Conservation (phyloP, 148 eudicot species). For the Nepenthes gracilis region DNA sequence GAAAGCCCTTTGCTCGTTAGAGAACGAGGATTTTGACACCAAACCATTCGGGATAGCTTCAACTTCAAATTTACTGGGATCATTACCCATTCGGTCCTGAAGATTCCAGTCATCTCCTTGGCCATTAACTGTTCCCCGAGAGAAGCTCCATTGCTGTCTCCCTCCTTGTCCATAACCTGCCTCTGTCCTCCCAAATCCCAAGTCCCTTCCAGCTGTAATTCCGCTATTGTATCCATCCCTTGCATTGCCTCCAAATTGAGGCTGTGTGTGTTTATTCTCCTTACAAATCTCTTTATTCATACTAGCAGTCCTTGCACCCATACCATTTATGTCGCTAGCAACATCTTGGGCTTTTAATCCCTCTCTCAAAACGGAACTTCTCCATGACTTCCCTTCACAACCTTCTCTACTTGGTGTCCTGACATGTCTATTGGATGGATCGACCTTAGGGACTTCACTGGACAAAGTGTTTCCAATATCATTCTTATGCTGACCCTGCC, state of each 20-base stretch:
- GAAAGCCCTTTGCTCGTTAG: conserved; percentile 35
- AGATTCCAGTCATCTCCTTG: conserved; percentile 30
- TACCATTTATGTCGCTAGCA: conserved; percentile 15
- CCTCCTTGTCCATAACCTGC: conserved; percentile 35
- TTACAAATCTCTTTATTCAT: conserved; percentile 21
- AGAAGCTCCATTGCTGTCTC: conserved; percentile 36
- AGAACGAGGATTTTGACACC: conserved; percentile 37
- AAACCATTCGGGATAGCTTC: conserved; percentile 27
- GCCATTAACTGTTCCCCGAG: conserved; percentile 25
- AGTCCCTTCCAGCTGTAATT: conserved; percentile 21
- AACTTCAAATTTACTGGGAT: conserved; percentile 29
- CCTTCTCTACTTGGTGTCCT: conserved; percentile 42
- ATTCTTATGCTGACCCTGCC: conserved; percentile 51
- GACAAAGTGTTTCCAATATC: conserved; percentile 39
- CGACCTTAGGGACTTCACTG: conserved; percentile 48
- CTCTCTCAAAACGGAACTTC: conserved; percentile 25
- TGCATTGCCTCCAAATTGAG: conserved; percentile 31
- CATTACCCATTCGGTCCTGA: conserved; percentile 29
- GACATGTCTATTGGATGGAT: conserved; percentile 27
- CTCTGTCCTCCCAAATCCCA: conserved; percentile 41
- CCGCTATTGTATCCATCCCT: conserved; percentile 23
- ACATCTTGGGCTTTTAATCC: conserved; percentile 27
- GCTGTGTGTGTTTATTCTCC: conserved; percentile 38
- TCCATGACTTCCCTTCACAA: conserved; percentile 44
- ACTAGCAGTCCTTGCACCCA: conserved; percentile 25